phyloP scores from a whole-genome alignment of 768 basidiomycete species.

The Leccinellum albellum region DNA sequence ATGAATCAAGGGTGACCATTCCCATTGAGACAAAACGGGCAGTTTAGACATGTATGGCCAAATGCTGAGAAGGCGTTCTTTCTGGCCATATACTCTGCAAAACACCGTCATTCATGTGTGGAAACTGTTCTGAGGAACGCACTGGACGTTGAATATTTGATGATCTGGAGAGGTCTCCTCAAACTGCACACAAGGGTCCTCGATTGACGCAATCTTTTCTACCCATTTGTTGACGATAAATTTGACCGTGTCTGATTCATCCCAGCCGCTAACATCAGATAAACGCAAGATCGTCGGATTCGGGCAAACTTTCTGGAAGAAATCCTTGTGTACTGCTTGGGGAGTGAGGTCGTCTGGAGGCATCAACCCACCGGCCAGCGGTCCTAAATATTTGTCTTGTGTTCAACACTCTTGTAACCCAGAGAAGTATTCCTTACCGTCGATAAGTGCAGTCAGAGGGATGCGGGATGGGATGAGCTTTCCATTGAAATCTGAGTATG shows the following conservation, averaged over 20 bases:
- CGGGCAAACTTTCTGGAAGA: conserved; percentile 37
- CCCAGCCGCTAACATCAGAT: conserved; percentile 21
- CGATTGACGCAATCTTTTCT: conserved; percentile 29
- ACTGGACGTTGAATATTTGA: conserved; percentile 17
- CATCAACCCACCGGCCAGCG: conserved; percentile 36
- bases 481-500: conserved; percentile 33
- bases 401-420: not conserved
- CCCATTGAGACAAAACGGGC: conserved; percentile 33
- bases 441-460: conserved; percentile 35
- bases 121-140: not conserved
- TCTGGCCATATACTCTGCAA: conserved; percentile 30
- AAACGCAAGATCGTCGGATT: conserved; percentile 31
- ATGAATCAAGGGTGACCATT: conserved; percentile 33
- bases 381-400: conserved; percentile 23
- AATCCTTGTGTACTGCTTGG: conserved; percentile 33
- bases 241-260: conserved; percentile 22
- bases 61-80: conserved; percentile 29
- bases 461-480: conserved; percentile 37
- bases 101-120: not conserved
- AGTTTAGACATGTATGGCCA: conserved; percentile 32
- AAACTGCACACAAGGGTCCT: conserved; percentile 39
- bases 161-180: conserved; percentile 16
- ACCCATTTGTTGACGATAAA: conserved; percentile 35
- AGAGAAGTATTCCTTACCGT: conserved; percentile 21
- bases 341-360: conserved; percentile 27